Percentiles rank a stretch among this genome's conserved stretches.
These are phyloP conservation scores for Gossypium trilobum DNA, from an alignment of 441 rosid species.

Conservation along the genomic window DNA sequence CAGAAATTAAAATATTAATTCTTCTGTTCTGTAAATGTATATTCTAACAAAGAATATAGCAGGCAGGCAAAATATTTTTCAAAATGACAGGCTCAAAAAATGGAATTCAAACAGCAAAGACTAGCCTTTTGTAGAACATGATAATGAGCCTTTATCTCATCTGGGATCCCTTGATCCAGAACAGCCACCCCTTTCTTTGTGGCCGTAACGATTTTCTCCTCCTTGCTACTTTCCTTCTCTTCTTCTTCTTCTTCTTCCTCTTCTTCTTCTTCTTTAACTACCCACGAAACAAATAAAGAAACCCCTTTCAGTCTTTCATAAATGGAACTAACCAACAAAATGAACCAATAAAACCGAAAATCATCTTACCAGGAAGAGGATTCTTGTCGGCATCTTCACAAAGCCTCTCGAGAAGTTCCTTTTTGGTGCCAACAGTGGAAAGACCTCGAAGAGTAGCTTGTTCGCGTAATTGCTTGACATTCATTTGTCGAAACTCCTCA, in stretches of 20 bases:
- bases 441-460: conserved; percentile 35
- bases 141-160: conserved; percentile 16
- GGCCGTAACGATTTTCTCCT: conserved; percentile 14
- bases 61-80: neutral
- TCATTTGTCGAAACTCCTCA: conserved; percentile 34
- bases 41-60: neutral
- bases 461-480: conserved; percentile 46
- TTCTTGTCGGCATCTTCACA: conserved; percentile 21
- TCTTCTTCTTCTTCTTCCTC: conserved; percentile 5
- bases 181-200: conserved; percentile 18
- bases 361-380: neutral
- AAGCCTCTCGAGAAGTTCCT: conserved; percentile 40
- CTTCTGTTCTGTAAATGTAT: neutral
- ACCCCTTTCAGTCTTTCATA: neutral
- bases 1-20: neutral
- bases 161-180: conserved; percentile 18
- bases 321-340: neutral
- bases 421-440: conserved; percentile 41
- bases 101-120: neutral
- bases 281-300: neutral
- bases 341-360: neutral
- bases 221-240: conserved; percentile 4
- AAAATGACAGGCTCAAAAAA: neutral
- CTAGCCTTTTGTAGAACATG: conserved; percentile 33
- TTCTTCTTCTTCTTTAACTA: conserved; percentile 4